Conservation (phyloP, 192 early-diverging fungal genomes). For the Entomortierella lignicola region DNA sequence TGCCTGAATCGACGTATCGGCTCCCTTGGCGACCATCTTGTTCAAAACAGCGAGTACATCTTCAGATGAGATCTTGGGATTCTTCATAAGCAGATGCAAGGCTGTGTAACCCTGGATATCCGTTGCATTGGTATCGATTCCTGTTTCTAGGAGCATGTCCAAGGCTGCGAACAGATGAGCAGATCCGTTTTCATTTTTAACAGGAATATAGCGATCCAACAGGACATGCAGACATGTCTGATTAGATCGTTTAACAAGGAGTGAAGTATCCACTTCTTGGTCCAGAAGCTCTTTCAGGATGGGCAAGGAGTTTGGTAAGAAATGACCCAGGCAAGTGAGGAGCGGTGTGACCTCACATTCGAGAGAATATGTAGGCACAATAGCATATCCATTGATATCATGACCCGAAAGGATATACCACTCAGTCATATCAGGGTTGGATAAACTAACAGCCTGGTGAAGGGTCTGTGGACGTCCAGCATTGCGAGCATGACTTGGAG, state of each 20-base stretch:
- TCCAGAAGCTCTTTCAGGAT: conserved; percentile 47
- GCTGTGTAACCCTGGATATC: conserved; percentile 49
- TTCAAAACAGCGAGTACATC: conserved; percentile 57
- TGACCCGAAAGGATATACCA: conserved; percentile 54
- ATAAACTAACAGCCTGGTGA: conserved; percentile 47
- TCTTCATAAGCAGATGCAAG: conserved; percentile 82
- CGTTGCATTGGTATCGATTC: conserved; percentile 31
- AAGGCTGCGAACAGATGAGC: conserved; percentile 30
- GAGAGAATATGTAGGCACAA: conserved; percentile 48
- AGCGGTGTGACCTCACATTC: conserved; percentile 51
- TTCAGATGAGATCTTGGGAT: conserved; percentile 93
- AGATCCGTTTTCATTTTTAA: conserved; percentile 50
- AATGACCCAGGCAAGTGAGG: conserved; percentile 45
- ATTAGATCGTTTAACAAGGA: conserved; percentile 31
- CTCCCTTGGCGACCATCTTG: conserved; percentile 41
- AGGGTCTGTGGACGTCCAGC: conserved; percentile 26
- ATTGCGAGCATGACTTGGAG: conserved; percentile 15
- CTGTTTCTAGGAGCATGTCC: conserved; percentile 27
- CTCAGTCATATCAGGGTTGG: conserved; percentile 54
- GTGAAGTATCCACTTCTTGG: conserved; percentile 25
- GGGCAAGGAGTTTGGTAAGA: conserved; percentile 34
- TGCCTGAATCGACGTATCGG: conserved; percentile 32
- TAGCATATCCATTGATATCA: conserved; percentile 48
- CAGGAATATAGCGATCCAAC: conserved; percentile 47
- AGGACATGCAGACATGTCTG: conserved; percentile 49